A percentile compares a stretch with the other conserved stretches of the same genome.
Conservation (phyloP, 1,139 yeast species). For the Blastobotrys buckinghamii region DNA sequence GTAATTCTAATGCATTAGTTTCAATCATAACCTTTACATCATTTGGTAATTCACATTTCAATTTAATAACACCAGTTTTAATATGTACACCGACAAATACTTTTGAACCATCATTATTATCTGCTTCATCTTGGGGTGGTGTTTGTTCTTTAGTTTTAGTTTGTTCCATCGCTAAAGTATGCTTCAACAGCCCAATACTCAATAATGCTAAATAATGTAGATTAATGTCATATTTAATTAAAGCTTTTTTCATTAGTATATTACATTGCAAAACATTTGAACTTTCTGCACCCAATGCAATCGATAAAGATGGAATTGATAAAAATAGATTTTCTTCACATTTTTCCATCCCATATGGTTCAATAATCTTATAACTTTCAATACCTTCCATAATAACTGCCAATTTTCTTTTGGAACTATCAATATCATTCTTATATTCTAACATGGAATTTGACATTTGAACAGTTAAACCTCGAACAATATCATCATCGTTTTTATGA, state of each 20-base stretch:
- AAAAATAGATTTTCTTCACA: constrained; percentile 21
- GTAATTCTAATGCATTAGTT: constrained; percentile 37
- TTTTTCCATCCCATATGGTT: constrained; percentile 19
- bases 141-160: background rate
- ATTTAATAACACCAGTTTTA: constrained; percentile 37
- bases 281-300: constrained; percentile 20
- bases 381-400: constrained; percentile 27
- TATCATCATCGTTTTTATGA: constrained; percentile 18
- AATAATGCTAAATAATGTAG: constrained; percentile 25
- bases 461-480: constrained; percentile 22
- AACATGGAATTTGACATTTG: constrained; percentile 21
- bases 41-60: constrained; percentile 46
- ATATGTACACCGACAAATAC: constrained; percentile 35
- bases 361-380: constrained; percentile 26
- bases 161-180: constrained; percentile 19
- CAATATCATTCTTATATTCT: constrained; percentile 19
- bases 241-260: constrained; percentile 25
- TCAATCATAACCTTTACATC: constrained; percentile 49
- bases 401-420: constrained; percentile 16
- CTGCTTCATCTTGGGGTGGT: background rate
- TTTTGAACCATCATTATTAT: background rate
- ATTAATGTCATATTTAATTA: constrained; percentile 28
- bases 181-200: constrained; percentile 15
- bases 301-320: constrained; percentile 25
- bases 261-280: constrained; percentile 18